Evolutionary conservation across 768 basidiomycete genomes (phyloP).

Genomic region (Lactifluus piperatus): DNA sequence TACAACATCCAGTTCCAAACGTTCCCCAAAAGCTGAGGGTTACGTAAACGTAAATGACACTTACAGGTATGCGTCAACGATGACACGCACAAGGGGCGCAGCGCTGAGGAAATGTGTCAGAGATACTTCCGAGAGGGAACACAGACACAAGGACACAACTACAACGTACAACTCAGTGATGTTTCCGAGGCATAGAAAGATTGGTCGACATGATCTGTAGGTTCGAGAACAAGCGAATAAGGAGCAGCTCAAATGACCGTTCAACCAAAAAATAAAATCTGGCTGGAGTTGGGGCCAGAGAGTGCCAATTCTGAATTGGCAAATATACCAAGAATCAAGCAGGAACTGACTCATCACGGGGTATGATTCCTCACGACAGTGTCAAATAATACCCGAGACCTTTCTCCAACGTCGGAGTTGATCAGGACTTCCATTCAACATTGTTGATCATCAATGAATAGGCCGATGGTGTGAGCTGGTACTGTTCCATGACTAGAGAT

Average conservation of each 20-base stretch:
- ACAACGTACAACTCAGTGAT: not conserved
- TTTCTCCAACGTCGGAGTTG: too few relatives aligned
- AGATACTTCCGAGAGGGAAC: not conserved
- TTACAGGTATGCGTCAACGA: not conserved
- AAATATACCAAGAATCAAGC: not conserved
- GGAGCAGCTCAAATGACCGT: not conserved
- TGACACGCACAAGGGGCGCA: not conserved
- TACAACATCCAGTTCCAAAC: slow-evolving; percentile 10
- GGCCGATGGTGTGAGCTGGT: too few relatives aligned
- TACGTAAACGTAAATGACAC: not conserved
- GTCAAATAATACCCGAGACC: too few relatives aligned
- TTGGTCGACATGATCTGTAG: not conserved
- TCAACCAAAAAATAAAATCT: not conserved
- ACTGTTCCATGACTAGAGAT: too few relatives aligned
- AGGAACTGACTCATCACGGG: not conserved
- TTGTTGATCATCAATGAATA: too few relatives aligned
- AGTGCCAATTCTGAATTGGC: not conserved
- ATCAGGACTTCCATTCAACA: too few relatives aligned
- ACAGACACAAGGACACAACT: not conserved
- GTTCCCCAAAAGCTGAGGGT: not conserved
- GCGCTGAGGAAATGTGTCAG: not conserved
- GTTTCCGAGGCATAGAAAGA: not conserved
- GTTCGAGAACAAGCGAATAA: not conserved
- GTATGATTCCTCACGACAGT: not conserved
- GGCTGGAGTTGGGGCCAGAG: not conserved